These are phyloP conservation scores for Hypoxylon intermedium DNA, from an alignment of 495 filamentous ascomycete species.

Conservation along the genomic window DNA sequence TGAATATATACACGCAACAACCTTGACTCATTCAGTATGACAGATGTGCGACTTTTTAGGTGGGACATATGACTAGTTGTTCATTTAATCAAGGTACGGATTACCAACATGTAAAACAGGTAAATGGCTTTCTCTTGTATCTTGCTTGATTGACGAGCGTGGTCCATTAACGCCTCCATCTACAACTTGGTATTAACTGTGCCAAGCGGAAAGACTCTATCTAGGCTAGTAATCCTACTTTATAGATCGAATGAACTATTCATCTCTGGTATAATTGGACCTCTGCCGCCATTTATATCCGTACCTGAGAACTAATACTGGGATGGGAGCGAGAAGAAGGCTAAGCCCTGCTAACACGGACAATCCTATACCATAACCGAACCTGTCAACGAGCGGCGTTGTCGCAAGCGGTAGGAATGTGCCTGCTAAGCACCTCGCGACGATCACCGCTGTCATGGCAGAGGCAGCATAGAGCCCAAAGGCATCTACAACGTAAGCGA, in stretches of 20 bases:
- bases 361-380: slow-evolving; percentile 61
- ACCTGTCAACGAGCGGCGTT: slow-evolving; percentile 49
- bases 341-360: slow-evolving; percentile 49
- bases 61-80: too few relatives aligned
- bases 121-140: too few relatives aligned
- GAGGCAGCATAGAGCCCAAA: slow-evolving; percentile 63
- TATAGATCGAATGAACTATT: slow-evolving; percentile 1
- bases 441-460: slow-evolving; percentile 63
- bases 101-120: too few relatives aligned
- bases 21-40: too few relatives aligned
- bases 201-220: background rate
- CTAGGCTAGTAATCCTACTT: background rate
- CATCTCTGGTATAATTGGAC: slow-evolving; percentile 54
- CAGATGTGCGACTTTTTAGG: too few relatives aligned
- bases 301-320: slow-evolving; percentile 57
- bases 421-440: slow-evolving; percentile 60
- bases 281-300: slow-evolving; percentile 57
- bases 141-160: too few relatives aligned
- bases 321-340: slow-evolving; percentile 57
- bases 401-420: slow-evolving; percentile 61
- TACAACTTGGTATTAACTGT: background rate
- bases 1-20: too few relatives aligned
- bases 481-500: slow-evolving; percentile 64
- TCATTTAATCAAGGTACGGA: too few relatives aligned
- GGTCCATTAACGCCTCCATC: background rate